Evolutionary conservation across 768 basidiomycete species (phyloP).

Genomic region (Pleurotus djamor): DNA sequence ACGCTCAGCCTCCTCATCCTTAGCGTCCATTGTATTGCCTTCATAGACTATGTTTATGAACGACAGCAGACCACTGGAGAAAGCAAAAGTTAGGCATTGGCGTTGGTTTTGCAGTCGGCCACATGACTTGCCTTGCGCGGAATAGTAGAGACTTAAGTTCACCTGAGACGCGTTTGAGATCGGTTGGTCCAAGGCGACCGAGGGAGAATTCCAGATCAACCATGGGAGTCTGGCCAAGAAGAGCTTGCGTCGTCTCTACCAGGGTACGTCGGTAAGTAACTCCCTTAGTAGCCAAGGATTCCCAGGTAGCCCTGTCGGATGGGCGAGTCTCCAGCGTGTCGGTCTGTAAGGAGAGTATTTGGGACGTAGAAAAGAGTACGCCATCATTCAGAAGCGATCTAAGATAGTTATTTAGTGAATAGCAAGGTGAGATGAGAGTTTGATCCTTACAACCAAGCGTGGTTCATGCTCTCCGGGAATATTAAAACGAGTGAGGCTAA

Average conservation of each 20-base stretch:
- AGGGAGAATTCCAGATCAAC: constrained; percentile 39
- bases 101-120: no score
- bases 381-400: not conserved
- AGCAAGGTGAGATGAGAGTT: not conserved
- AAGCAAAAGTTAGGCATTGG: no score
- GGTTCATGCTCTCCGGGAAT: constrained; percentile 42
- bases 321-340: constrained; percentile 27
- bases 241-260: constrained; percentile 25
- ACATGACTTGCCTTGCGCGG: constrained; percentile 30
- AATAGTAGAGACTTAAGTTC: constrained; percentile 37
- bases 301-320: constrained; percentile 32
- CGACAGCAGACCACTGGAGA: constrained; percentile 33
- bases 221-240: constrained; percentile 32
- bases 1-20: constrained; percentile 12
- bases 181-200: constrained; percentile 38
- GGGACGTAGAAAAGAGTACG: constrained; percentile 18
- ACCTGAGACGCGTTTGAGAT: constrained; percentile 34
- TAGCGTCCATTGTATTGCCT: constrained; percentile 22
- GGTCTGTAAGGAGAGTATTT: constrained; percentile 29
- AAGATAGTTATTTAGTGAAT: not conserved
- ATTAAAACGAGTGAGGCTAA: constrained; percentile 32
- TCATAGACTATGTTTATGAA: constrained; percentile 36
- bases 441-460: constrained; percentile 11
- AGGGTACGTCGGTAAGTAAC: constrained; percentile 22
- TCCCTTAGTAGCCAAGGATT: constrained; percentile 20